A percentile compares a stretch with the other conserved stretches of the same genome.
Conservation (phyloP, 176 grass and related monocot genomes). For the Carex kokanica region DNA sequence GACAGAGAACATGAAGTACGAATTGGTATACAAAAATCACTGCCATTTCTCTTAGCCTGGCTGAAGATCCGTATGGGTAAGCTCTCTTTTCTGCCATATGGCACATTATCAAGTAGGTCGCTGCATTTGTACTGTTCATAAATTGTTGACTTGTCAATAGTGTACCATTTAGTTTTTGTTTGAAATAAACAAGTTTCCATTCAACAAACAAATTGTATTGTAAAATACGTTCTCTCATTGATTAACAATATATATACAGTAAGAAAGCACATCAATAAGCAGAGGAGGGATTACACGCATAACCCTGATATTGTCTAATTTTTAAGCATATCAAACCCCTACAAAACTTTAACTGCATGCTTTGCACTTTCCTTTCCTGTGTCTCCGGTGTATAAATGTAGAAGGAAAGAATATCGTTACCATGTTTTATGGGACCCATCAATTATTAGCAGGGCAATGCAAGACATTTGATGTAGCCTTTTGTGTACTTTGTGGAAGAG, state of each 20-base stretch:
- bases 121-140: neutral
- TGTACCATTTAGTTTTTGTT: neutral
- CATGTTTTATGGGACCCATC: neutral
- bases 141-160: neutral
- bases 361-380: neutral
- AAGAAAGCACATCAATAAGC: neutral
- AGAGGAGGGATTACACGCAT: neutral
- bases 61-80: slow-evolving; percentile 83
- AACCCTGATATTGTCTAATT: neutral
- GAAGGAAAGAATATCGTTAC: too few relatives aligned
- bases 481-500: neutral
- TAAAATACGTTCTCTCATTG: neutral
- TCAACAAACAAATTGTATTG: neutral
- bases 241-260: neutral
- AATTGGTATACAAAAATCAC: slow-evolving; percentile 47
- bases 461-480: neutral
- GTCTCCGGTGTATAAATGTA: neutral
- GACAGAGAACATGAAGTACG: slow-evolving; percentile 49
- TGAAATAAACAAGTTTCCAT: neutral
- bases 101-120: neutral
- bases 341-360: neutral
- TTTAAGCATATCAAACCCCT: neutral
- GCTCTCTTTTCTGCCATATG: neutral
- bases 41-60: slow-evolving; percentile 46
- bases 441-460: neutral